Evolutionary conservation across 768 basidiomycete genomes (phyloP), one percentile per base, ranked within the genome.

Genomic region (Rubroboletus satanas): DNA sequence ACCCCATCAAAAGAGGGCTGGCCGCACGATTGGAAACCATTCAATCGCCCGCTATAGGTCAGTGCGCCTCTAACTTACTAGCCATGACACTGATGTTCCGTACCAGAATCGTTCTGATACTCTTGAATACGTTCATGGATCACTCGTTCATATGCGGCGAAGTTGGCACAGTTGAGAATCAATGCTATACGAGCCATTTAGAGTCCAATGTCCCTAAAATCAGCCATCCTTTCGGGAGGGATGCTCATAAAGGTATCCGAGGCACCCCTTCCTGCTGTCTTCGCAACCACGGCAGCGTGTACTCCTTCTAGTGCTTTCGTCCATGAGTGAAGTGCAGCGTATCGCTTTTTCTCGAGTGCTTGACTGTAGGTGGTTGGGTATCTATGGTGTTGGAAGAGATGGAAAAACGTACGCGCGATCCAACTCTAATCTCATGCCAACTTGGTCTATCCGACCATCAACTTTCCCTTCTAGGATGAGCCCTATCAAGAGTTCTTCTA

Each of bases 381-480:
- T 39, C n/a, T 37, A n/a, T 26, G 14, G 10, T 11, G 12, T 21
- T 18, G 14, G 9, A 32, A 14, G 14, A 37, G 7, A 18, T 18
- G 5, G 39, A 49, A 39, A 50, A 36, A 26, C 77, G 14, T 65
- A 92, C 90, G 93, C 86, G 68, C 85, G 78, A 62, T 96, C 94
- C 37, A 99, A 77, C 65, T 98, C 93, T 15, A 99, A 78, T 51
- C 92, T 79, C 81, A 94, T 94, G 36, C 90, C 84, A 37, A 97
- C 93, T 74, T 99, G 97, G 72, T 99, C 96, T 66, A 99, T 98
- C 60, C 87, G 82, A 11, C 97, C 97, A 62, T 96, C 91, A 11
- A 99, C 92, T 69, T 92, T 96, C n/a, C 92, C 93, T 70, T 99
- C 97, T 26, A 98, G 74, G 54, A 99, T 98, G 23, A 98, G 81